Base-by-base conservation (phyloP, 2,329 filamentous ascomycete genomes). In the Colletotrichum melonis region DNA sequence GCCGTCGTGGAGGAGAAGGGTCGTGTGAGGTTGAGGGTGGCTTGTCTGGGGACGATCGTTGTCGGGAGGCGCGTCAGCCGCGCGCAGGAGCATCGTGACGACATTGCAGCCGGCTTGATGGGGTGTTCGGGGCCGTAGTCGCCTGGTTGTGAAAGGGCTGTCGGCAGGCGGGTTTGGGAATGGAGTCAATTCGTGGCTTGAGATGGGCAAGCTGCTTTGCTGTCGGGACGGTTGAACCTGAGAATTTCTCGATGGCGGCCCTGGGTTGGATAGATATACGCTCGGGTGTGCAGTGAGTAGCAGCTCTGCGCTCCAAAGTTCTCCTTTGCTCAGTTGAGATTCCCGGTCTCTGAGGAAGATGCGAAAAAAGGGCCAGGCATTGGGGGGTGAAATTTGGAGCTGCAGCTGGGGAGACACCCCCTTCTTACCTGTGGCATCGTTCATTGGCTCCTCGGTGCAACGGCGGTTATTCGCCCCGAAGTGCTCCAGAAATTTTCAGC, bases 1-100 rank as follows among this genome's bases (percentile, higher is more conserved):
- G 76, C 52, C 65, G 75, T 67, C 69, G 81, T 81, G 8, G 79
- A 80, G 26, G 82, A 82, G 72, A 84, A 81, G 42, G 76, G 75
- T 71, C 81, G 78, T 57, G 67, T 73, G 69, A 75, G 57, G 69
- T 73, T 69, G 24, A 73, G 57, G 24, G 28, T 54, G 67, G 65
- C 57, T 9, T 71, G 38, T 63, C 55, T 66, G 30, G 63, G 35
- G 46, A 46, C 63, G 38, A 57, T 22, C 30, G 46, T 28, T 24
- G 57, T n/a, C 5, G 69, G 63, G 46, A 76, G 66, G 58, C 73
- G 74, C 63, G 74, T 62, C 56, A 73, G 26, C 26, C 57, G 68
- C 67, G 73, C 49, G 57, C 74, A 74, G 35, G 73, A 24, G 60
- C 74, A 76, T 75, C 65, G 56, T 55, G 74, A 70, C 28, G 74